Percentiles rank a stretch among this genome's conserved stretches.
Conservation (phyloP, 2,329 filamentous ascomycete genomes). For the Phialophora tarda region DNA sequence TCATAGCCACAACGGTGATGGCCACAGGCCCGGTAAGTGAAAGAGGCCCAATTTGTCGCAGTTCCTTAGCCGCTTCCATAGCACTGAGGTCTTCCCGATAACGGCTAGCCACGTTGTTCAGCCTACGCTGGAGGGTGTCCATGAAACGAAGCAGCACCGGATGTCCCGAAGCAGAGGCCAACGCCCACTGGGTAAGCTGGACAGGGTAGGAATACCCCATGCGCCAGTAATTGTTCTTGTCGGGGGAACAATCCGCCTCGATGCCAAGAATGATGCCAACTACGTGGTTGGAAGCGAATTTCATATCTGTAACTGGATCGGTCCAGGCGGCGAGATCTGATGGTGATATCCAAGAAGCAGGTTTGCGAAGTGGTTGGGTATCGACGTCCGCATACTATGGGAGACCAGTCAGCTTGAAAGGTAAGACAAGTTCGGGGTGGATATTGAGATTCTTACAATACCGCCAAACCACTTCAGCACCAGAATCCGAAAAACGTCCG, state of each 20-base stretch:
- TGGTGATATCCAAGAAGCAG: constrained; percentile 41
- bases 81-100: constrained; percentile 20
- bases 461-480: constrained; percentile 42
- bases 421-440: background rate
- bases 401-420: constrained; percentile 22
- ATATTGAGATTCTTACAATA: constrained; percentile 19
- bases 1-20: constrained; percentile 41
- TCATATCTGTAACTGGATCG: constrained; percentile 38
- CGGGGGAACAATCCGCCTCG: constrained; percentile 43
- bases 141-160: constrained; percentile 42
- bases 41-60: constrained; percentile 42
- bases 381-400: constrained; percentile 45
- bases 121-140: constrained; percentile 33
- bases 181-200: constrained; percentile 45
- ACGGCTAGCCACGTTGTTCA: constrained; percentile 27
- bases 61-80: constrained; percentile 24
- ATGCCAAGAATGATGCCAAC: constrained; percentile 43
- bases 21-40: constrained; percentile 44
- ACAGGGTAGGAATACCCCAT: constrained; percentile 45
- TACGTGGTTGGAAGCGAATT: constrained; percentile 37
- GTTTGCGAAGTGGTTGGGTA: constrained; percentile 42
- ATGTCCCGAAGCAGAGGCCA: constrained; percentile 42
- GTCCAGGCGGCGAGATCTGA: constrained; percentile 42
- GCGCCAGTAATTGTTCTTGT: constrained; percentile 44
- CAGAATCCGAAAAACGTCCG: constrained; percentile 45